Evolutionary conservation across 225 moss, liverwort and hornwort species (phyloP).

Genomic region (Physcomitrium patens): DNA sequence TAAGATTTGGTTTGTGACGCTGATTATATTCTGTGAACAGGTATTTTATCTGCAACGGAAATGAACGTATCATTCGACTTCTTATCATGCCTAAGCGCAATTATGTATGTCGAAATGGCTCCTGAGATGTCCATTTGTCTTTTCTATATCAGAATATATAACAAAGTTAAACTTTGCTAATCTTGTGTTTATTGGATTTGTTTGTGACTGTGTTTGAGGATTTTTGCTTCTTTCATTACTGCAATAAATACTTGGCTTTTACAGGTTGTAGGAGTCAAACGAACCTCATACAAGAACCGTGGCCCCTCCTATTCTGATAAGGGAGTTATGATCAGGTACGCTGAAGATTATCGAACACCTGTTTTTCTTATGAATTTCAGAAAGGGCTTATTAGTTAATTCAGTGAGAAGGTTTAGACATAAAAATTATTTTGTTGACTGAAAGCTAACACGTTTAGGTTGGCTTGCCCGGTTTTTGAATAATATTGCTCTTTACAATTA

Average conservation of each 20-base stretch:
- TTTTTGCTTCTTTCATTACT: conserved; percentile 11
- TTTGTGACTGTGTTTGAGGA: not conserved
- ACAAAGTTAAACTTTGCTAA: not conserved
- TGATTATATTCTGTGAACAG: conserved; percentile 42
- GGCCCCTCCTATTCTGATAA: conserved; percentile 85
- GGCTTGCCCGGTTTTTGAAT: conserved; percentile 17
- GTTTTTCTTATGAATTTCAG: conserved; percentile 2
- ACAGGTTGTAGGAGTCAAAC: conserved; percentile 83
- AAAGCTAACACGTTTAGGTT: not conserved
- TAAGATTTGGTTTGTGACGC: conserved; percentile 3
- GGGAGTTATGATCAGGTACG: conserved; percentile 86
- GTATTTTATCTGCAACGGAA: conserved; percentile 96
- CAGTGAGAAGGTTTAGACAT: not conserved
- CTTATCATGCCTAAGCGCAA: conserved; percentile 98
- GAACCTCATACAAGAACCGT: conserved; percentile 83
- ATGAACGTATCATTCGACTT: conserved; percentile 91
- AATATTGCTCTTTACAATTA: not conserved
- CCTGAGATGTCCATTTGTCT: conserved; percentile 11
- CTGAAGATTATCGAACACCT: not conserved
- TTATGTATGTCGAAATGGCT: conserved; percentile 49
- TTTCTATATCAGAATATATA: conserved; percentile 3
- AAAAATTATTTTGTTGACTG: conserved; percentile 16
- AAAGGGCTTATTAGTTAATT: conserved; percentile 4
- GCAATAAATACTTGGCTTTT: conserved; percentile 11
- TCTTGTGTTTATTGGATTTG: not conserved